Evolutionary conservation across 1,139 yeast genomes (phyloP), one percentile per base, ranked within the genome.

Genomic region (Kluyveromyces sp.): DNA sequence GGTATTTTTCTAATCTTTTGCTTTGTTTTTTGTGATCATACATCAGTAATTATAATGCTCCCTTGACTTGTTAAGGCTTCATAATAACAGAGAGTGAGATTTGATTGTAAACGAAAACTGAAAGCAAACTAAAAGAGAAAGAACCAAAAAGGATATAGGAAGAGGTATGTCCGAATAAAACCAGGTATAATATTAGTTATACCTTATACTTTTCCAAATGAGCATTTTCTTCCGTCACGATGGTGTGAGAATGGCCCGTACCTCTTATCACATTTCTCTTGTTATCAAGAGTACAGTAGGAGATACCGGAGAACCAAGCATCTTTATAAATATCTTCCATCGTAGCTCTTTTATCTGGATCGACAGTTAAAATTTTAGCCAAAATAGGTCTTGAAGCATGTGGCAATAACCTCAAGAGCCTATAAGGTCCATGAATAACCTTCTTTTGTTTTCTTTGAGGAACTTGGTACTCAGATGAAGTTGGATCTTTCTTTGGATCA

Each of bases 371-470:
- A 87, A 92, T 89, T 41, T 73, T 73, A 28, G 81, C 79, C 40
- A 92, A 76, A 7, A 92, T 74, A 6, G 84, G 86, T 55, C 97
- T 75, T 15, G 96, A 77, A 3, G 89, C 89, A 55, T 82, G 85
- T 2, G 98, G 98, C 42, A 94, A 71, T 52, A 92, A 72, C 58
- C 97, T 77, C 73, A 92, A 73, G 53, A 94, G 69, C 56, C 97
- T 73, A 73, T 92, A 88, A 2, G 97, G 97, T 1, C 98, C 98
- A 50, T 68, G 70, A 8, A 70, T 63, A 0, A 68, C 57, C 45
- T 57, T 54, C 53, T 54, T 63, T 34, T 58, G 60, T 46, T 53
- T 54, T 26, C 52, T 62, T 26, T 45, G 38, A 15, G 48, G 46
- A 15, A 31, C 51, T 47, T 52, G 53, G 37, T 54, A 48, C 3